phyloP scores from a whole-genome alignment of 805 yeast genomes.

The Monosporozyma unispora region DNA sequence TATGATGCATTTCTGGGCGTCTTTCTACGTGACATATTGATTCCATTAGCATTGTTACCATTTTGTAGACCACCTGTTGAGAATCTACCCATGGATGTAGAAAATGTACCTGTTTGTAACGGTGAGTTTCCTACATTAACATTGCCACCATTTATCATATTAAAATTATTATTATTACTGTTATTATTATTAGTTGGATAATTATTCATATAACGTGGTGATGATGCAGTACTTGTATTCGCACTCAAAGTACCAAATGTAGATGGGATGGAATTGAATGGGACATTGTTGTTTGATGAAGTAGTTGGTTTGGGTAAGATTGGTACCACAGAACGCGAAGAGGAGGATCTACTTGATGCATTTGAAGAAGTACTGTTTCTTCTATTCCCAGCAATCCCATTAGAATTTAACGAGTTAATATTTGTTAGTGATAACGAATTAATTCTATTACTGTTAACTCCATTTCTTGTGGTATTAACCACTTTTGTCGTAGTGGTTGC shows the following conservation, averaged over 20 bases:
- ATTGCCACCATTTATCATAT: slow-evolving; percentile 1
- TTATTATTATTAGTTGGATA: slow-evolving; percentile 2
- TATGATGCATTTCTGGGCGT: slow-evolving; percentile 24
- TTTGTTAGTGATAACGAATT: slow-evolving; percentile 1
- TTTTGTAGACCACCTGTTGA: neutral
- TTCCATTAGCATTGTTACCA: slow-evolving; percentile 8
- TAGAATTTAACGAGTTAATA: neutral
- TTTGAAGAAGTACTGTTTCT: slow-evolving; percentile 27
- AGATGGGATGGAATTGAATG: neutral
- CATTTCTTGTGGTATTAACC: neutral
- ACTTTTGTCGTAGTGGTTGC: slow-evolving; percentile 1
- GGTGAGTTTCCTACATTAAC: slow-evolving; percentile 11
- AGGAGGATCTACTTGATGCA: slow-evolving; percentile 24
- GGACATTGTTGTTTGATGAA: slow-evolving; percentile 5
- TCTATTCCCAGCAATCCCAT: slow-evolving; percentile 7
- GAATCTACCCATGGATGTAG: slow-evolving; percentile 18
- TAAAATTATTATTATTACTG: too few species aligned
- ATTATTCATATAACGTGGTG: slow-evolving; percentile 17
- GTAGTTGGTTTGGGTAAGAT: slow-evolving; percentile 30
- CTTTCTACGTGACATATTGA: slow-evolving; percentile 25
- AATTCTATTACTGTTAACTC: neutral
- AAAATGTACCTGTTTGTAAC: slow-evolving; percentile 14
- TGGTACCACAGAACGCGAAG: slow-evolving; percentile 28
- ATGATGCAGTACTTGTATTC: slow-evolving; percentile 24
- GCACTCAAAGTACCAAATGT: slow-evolving; percentile 14